Evolutionary conservation across 2,329 filamentous ascomycete species (phyloP).

Genomic region (Apiospora phragmitis): DNA sequence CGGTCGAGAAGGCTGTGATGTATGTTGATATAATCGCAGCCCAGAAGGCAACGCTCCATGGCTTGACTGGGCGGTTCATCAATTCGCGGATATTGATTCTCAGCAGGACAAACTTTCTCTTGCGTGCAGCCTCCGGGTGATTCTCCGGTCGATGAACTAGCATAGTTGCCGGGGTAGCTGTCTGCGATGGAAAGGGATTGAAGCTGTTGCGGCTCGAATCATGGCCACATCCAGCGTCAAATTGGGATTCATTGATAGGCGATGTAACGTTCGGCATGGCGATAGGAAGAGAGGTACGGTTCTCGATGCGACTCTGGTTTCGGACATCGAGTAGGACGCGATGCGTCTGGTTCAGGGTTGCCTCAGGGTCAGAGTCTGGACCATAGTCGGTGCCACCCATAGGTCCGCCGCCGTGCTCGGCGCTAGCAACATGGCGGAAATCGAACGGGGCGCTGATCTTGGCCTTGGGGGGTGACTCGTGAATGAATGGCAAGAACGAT

Average conservation of each 20-base stretch:
- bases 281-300: conserved; percentile 9
- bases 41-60: not conserved
- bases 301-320: not conserved
- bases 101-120: not conserved
- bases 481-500: not conserved
- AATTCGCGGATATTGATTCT: not conserved
- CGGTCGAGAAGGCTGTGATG: not conserved
- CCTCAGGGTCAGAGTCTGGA: not conserved
- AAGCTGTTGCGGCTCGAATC: not conserved
- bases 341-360: not conserved
- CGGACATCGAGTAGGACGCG: not conserved
- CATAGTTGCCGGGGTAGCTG: not conserved
- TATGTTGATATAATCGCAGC: not conserved
- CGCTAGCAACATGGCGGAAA: not conserved
- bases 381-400: not conserved
- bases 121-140: not conserved
- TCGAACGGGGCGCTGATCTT: not conserved
- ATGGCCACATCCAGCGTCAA: not conserved
- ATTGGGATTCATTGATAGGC: not conserved
- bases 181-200: conserved; percentile 1
- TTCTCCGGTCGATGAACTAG: not conserved
- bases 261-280: conserved; percentile 6
- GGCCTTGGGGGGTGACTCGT: not conserved
- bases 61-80: not conserved
- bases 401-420: not conserved